Conservation (phyloP, 179 eudicot genomes). For the Dionaea muscipula region DNA sequence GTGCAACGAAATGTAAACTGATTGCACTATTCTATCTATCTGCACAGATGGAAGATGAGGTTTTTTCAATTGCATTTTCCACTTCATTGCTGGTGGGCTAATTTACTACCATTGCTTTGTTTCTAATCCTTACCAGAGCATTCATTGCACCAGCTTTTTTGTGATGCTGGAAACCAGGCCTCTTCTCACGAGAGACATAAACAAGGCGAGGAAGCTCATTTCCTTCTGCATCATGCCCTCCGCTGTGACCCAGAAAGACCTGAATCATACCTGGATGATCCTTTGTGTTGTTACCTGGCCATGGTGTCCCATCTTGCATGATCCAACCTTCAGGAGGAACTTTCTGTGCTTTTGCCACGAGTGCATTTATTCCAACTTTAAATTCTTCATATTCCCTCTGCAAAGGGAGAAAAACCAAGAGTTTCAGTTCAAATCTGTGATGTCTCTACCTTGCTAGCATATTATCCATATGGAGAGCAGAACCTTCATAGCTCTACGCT, state of each 20-base stretch:
- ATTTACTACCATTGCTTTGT: background rate
- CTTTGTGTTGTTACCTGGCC: slow-evolving; percentile 90
- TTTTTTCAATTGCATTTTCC: background rate
- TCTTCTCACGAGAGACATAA: slow-evolving; percentile 88
- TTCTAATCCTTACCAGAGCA: slow-evolving; percentile 55
- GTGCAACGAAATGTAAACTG: too few species aligned
- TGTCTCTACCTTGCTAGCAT: background rate
- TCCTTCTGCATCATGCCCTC: slow-evolving; percentile 78
- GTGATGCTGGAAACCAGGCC: slow-evolving; percentile 94
- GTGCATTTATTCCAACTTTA: slow-evolving; percentile 68
- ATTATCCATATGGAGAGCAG: background rate
- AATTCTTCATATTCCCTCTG: slow-evolving; percentile 97
- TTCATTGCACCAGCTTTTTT: slow-evolving; percentile 98
- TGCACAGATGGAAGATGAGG: too few species aligned
- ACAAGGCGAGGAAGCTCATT: slow-evolving; percentile 90
- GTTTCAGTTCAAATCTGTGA: slow-evolving; percentile 10
- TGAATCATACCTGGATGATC: slow-evolving; percentile 97
- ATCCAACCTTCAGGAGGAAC: slow-evolving; percentile 90
- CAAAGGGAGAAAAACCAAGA: slow-evolving; percentile 7
- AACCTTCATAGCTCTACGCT: slow-evolving; percentile 90
- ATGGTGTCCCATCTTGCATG: slow-evolving; percentile 94
- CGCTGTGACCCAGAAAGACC: slow-evolving; percentile 83
- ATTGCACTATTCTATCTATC: too few species aligned
- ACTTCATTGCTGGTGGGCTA: background rate
- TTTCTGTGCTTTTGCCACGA: slow-evolving; percentile 73